Conservation (phyloP, 164 flowering plant species). For the Brasenia schreberi region DNA sequence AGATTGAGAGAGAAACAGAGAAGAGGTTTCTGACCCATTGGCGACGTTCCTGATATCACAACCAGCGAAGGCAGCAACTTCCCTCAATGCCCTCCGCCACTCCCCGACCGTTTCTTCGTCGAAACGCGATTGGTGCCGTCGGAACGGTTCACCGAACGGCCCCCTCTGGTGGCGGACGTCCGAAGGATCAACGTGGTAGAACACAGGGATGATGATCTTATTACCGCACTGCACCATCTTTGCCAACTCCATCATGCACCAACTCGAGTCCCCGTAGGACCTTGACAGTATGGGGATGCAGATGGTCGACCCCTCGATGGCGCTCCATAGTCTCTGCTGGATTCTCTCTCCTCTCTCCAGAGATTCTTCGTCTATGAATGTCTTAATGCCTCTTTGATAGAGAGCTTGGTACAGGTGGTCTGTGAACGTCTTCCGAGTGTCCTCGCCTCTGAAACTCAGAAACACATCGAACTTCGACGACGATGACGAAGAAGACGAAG, state of each 20-base stretch:
- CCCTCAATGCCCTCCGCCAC: neutral
- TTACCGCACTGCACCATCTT: neutral
- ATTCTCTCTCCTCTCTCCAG: neutral
- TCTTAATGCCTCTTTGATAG: neutral
- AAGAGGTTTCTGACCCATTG: neutral
- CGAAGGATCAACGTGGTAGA: constrained; percentile 1
- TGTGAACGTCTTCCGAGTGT: constrained; percentile 3
- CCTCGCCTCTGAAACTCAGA: constrained; percentile 3
- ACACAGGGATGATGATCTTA: neutral
- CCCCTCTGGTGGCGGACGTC: neutral
- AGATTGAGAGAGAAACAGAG: neutral
- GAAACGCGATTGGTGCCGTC: neutral
- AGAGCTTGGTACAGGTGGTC: constrained; percentile 4
- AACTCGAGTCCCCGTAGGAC: constrained; percentile 1
- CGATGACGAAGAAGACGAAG: neutral
- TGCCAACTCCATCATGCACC: constrained; percentile 1
- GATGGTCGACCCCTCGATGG: constrained; percentile 2
- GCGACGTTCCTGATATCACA: neutral
- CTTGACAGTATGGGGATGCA: constrained; percentile 1
- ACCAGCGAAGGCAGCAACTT: neutral
- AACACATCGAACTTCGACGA: neutral
- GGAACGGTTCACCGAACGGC: neutral
- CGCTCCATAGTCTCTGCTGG: neutral
- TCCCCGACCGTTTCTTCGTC: neutral
- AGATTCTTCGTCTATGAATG: constrained; percentile 5